phyloP scores from a whole-genome alignment of 805 yeast species.

The Lipomyces mesembrius region DNA sequence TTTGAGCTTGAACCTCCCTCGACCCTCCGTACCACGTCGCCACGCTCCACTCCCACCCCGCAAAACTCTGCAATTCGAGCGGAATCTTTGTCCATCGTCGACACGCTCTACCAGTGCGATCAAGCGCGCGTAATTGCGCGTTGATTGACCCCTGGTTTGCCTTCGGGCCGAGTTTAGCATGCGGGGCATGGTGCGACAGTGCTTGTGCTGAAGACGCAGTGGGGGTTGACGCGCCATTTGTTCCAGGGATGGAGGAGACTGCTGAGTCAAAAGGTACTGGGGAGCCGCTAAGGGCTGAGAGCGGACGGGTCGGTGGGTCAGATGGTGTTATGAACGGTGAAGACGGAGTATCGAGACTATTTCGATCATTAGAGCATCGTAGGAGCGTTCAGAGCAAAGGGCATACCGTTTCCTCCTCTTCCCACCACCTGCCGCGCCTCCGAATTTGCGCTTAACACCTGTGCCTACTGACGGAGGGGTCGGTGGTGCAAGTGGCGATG shows the following conservation, averaged over 20 bases:
- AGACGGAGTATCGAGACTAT: slow-evolving; percentile 20
- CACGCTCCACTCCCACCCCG: slow-evolving; percentile 51
- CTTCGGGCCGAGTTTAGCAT: slow-evolving; percentile 40
- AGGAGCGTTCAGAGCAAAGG: background rate
- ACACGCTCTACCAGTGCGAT: slow-evolving; percentile 52
- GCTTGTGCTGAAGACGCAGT: slow-evolving; percentile 13
- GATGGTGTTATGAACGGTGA: slow-evolving; percentile 20
- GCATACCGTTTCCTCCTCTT: slow-evolving; percentile 9
- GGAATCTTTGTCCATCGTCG: slow-evolving; percentile 53
- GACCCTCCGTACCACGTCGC: slow-evolving; percentile 50
- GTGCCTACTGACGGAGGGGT: slow-evolving; percentile 24
- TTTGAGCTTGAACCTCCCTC: slow-evolving; percentile 3
- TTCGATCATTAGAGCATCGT: background rate
- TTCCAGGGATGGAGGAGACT: background rate
- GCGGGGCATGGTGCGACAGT: slow-evolving; percentile 30
- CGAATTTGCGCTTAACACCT: slow-evolving; percentile 20
- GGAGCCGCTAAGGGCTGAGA: slow-evolving; percentile 1
- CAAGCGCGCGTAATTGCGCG: slow-evolving; percentile 48
- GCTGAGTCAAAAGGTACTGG: slow-evolving; percentile 7
- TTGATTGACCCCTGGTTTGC: slow-evolving; percentile 43
- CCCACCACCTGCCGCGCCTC: background rate
- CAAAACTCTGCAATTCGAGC: slow-evolving; percentile 51
- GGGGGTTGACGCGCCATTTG: slow-evolving; percentile 13
- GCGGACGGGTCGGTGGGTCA: slow-evolving; percentile 24
- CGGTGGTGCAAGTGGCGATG: slow-evolving; percentile 25